Evolutionary conservation across 768 basidiomycete species (phyloP).

Genomic region (Hericium coralloides): DNA sequence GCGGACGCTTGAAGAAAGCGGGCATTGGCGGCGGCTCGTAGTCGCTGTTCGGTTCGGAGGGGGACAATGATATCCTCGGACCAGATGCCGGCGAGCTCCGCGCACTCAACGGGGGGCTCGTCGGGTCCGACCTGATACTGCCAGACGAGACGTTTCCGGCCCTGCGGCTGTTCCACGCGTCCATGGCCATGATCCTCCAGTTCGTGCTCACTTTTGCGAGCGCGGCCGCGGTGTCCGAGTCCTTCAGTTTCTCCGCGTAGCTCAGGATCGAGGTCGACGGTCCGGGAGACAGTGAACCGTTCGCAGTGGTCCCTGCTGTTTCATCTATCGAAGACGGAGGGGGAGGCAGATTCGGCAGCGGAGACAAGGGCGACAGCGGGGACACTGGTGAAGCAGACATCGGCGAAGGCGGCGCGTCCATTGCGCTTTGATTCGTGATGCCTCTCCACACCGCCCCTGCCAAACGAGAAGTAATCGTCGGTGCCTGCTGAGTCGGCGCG

Average conservation of each 20-base stretch:
- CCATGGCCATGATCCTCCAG: conserved; percentile 57
- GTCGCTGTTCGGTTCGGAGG: conserved; percentile 8
- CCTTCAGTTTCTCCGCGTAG: conserved; percentile 67
- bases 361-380: conserved; percentile 25
- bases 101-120: too few relatives aligned
- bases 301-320: background rate
- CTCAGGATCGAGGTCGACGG: conserved; percentile 22
- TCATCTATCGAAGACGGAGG: conserved; percentile 14
- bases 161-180: conserved; percentile 21
- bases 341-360: conserved; percentile 13
- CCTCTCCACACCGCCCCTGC: conserved; percentile 68
- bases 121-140: too few relatives aligned
- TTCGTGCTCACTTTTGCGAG: conserved; percentile 70
- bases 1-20: conserved; percentile 44
- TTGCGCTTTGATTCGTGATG: conserved; percentile 65
- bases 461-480: conserved; percentile 41
- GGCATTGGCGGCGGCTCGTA: conserved; percentile 54
- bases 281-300: conserved; percentile 7
- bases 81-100: too few relatives aligned
- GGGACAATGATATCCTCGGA: too few relatives aligned
- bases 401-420: conserved; percentile 50
- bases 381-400: conserved; percentile 21
- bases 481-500: background rate
- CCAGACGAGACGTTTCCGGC: background rate
- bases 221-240: conserved; percentile 63